Evolutionary conservation across 805 yeast genomes (phyloP).

Genomic region (Wickerhamomyces alni): DNA sequence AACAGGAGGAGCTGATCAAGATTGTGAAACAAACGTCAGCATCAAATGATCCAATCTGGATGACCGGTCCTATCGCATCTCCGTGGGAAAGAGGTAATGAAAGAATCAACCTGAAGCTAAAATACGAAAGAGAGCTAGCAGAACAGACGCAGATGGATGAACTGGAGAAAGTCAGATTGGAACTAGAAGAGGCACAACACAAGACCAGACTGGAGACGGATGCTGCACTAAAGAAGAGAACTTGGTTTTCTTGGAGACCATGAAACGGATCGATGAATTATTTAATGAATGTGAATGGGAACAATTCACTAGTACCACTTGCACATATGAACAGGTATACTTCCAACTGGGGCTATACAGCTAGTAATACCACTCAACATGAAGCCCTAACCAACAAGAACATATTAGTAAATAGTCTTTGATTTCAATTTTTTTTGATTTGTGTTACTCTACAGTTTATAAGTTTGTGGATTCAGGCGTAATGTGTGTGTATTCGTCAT

Average conservation of each 20-base stretch:
- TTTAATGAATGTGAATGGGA: too few relatives aligned
- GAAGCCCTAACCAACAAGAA: too few relatives aligned
- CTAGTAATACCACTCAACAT: too few relatives aligned
- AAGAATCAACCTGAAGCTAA: constrained; percentile 35
- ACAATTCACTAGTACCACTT: too few relatives aligned
- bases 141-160: constrained; percentile 35
- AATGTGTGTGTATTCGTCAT: not conserved
- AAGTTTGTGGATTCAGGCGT: not conserved
- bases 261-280: not conserved
- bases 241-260: constrained; percentile 28
- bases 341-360: too few relatives aligned
- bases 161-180: constrained; percentile 33
- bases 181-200: constrained; percentile 28
- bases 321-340: too few relatives aligned
- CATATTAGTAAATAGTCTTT: too few relatives aligned
- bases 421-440: not conserved
- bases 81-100: constrained; percentile 53
- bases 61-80: constrained; percentile 59
- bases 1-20: constrained; percentile 64
- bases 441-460: not conserved
- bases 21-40: constrained; percentile 57
- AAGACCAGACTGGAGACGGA: constrained; percentile 25
- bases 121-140: constrained; percentile 43
- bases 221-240: constrained; percentile 23
- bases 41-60: constrained; percentile 79